A percentile compares a stretch with the other conserved stretches of the same genome.
phyloP scores from a whole-genome alignment of 2,329 filamentous ascomycete genomes.

The Scleromitrula shiraiana region DNA sequence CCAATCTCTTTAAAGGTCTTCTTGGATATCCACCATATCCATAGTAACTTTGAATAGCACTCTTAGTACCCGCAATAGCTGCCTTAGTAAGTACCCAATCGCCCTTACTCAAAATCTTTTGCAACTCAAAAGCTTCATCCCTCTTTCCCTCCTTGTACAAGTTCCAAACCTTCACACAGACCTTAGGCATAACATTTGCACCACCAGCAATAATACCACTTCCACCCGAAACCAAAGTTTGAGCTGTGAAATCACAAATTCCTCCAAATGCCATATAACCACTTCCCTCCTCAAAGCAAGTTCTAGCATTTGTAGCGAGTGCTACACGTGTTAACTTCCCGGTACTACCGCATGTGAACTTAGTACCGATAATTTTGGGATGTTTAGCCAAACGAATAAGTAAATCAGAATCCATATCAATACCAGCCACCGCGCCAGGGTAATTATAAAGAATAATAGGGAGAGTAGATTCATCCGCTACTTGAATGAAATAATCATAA shows the following conservation, averaged over 20 bases:
- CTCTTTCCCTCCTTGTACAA: conserved; percentile 65
- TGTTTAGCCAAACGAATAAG: conserved; percentile 73
- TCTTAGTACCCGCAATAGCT: conserved; percentile 80
- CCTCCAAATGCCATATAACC: conserved; percentile 83
- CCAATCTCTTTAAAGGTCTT: conserved; percentile 60
- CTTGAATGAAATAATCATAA: conserved; percentile 54
- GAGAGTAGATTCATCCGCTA: conserved; percentile 67
- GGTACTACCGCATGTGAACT: conserved; percentile 88
- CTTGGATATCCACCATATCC: conserved; percentile 75
- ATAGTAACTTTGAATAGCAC: conserved; percentile 69
- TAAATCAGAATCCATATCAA: conserved; percentile 85
- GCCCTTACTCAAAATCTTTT: conserved; percentile 68
- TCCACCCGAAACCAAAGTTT: conserved; percentile 71
- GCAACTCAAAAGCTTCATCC: conserved; percentile 66
- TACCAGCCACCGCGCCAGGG: conserved; percentile 75
- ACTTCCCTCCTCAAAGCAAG: conserved; percentile 48
- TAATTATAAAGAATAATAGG: conserved; percentile 89
- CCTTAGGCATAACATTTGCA: conserved; percentile 78
- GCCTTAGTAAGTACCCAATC: conserved; percentile 81
- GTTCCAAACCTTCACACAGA: conserved; percentile 71
- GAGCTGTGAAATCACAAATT: conserved; percentile 79
- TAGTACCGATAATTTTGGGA: conserved; percentile 78
- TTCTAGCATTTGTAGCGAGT: conserved; percentile 61
- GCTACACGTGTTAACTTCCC: conserved; percentile 83
- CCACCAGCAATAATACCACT: conserved; percentile 80